Evolutionary conservation across 2,329 filamentous ascomycete genomes (phyloP), one percentile per base, ranked within the genome.

Genomic region (Lecanicillium sp.): DNA sequence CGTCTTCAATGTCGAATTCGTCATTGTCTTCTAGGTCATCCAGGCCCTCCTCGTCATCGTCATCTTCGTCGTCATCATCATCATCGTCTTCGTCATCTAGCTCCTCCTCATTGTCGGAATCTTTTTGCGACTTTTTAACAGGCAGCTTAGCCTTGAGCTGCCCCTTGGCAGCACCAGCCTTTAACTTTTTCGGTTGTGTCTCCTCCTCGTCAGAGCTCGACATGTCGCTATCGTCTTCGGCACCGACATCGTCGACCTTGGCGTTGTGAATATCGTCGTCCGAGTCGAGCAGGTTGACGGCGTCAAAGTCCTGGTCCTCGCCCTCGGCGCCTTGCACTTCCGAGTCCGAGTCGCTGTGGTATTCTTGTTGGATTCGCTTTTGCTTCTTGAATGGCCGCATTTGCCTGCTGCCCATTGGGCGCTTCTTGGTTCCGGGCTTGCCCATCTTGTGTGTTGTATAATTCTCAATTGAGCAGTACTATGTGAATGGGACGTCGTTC

Each of bases 241-340:
- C 57, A 9, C 59, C 62, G 30, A 66, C 61, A 30, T 76, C 71
- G 43, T 78, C 73, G 14, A 68, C 70, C 5, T 57, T 54, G 30
- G 68, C 67, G 47, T 75, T 70, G 49, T 74, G 66, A 37, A 77
- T 64, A 39, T 76, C 71, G 40, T 77, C 72, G 48, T 78, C 73
- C 5, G 72, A 76, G 51, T 76, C 72, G 36, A 75, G 61, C 13
- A 77, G 60, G 46, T 75, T 66, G 44, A 74, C 69, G 3, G 72
- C 65, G 20, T 66, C 57, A 52, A 74, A 74, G 37, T 63, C 61
- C 35, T 66, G 52, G 17, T 59, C 57, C 5, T 61, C 54, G 9
- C 61, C 60, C n/a, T 60, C 57, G 18, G 67, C 54, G n/a, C n/a
- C n/a, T n/a, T n/a, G n/a, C n/a, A n/a, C n/a, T 8, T 62, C 61